Conservation (phyloP, 805 yeast species). For the Nakazawaea holstii region DNA sequence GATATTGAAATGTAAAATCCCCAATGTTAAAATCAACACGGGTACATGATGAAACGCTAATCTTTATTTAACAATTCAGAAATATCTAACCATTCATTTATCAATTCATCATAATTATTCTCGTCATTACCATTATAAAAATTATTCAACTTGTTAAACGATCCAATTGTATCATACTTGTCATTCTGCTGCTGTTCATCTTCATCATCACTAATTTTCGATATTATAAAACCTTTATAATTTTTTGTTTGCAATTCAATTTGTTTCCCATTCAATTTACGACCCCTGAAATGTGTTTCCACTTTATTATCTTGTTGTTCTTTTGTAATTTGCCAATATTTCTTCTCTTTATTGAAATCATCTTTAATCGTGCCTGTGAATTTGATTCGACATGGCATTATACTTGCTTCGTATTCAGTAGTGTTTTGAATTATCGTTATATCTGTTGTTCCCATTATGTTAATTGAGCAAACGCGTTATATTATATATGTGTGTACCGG, state of each 20-base stretch:
- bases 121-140: conserved; percentile 3
- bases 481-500: too few species aligned
- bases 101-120: neutral
- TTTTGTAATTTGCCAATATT: neutral
- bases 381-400: conserved; percentile 9
- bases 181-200: neutral
- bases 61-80: conserved; percentile 19
- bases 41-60: too few species aligned
- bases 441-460: neutral
- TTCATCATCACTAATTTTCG: neutral
- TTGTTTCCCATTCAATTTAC: conserved; percentile 1
- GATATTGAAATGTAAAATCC: neutral
- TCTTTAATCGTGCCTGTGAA: neutral
- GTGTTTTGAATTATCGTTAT: neutral
- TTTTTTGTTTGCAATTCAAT: neutral
- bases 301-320: neutral
- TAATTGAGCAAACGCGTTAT: neutral
- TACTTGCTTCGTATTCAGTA: neutral
- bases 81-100: conserved; percentile 19
- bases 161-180: neutral
- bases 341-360: neutral
- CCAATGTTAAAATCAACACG: neutral
- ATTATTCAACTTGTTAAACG: conserved; percentile 1
- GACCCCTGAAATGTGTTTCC: conserved; percentile 6
- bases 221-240: neutral